Evolutionary conservation across 176 grass and related monocot genomes (phyloP).

Genomic region (Triticum dicoccoides): DNA sequence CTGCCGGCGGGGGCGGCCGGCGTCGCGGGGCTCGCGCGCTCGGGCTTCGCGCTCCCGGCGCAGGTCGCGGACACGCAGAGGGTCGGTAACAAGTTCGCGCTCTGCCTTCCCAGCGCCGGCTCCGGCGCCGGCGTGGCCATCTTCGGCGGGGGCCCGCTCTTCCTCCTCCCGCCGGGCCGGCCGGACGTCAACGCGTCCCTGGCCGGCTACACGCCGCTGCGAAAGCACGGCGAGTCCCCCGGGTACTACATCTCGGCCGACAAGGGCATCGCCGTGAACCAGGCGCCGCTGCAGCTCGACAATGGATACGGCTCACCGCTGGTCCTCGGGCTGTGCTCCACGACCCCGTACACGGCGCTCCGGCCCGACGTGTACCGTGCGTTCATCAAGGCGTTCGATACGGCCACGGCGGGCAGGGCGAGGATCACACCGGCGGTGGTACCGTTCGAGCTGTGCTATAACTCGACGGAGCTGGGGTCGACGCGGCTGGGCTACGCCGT

Average conservation of each 20-base stretch:
- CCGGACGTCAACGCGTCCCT: conserved; percentile 17
- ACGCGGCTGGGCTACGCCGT: conserved; percentile 51
- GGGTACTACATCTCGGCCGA: conserved; percentile 34
- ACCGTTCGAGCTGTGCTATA: conserved; percentile 57
- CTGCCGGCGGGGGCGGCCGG: conserved; percentile 41
- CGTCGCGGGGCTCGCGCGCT: conserved; percentile 48
- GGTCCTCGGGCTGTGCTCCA: conserved; percentile 17
- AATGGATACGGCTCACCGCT: neutral
- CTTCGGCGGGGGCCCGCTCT: conserved; percentile 39
- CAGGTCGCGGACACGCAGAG: conserved; percentile 37
- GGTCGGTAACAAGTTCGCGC: conserved; percentile 40
- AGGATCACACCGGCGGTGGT: conserved; percentile 1
- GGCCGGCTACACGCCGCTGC: conserved; percentile 23
- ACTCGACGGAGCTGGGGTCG: conserved; percentile 26
- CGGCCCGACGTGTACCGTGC: conserved; percentile 39
- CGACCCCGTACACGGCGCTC: conserved; percentile 43
- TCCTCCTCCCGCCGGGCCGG: conserved; percentile 15
- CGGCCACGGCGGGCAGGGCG: neutral
- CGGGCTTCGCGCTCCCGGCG: conserved; percentile 28
- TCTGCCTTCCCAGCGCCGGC: conserved; percentile 60
- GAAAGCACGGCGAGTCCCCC: neutral
- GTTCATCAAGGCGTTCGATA: conserved; percentile 28
- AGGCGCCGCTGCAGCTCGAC: neutral
- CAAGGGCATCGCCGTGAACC: conserved; percentile 43
- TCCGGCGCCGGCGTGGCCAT: conserved; percentile 42